phyloP scores from a whole-genome alignment of 2,329 filamentous ascomycete species.

The Diaporthe caulivora region DNA sequence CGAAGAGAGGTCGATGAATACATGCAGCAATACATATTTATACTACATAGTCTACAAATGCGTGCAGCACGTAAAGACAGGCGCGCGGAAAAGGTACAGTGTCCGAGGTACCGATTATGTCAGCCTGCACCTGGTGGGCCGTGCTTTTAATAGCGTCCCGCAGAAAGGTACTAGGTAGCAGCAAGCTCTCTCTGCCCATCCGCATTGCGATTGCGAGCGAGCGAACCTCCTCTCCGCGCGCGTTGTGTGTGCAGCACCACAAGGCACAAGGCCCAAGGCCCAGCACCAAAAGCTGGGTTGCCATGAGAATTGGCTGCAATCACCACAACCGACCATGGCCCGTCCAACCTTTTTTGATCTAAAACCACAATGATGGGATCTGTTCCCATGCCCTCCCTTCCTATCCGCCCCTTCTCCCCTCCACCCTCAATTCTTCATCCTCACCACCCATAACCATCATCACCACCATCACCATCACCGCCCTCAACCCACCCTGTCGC shows the following conservation, averaged over 20 bases:
- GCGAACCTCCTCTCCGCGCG: constrained; percentile 29
- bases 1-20: neutral
- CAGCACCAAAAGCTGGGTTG: constrained; percentile 36
- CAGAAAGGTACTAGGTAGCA: constrained; percentile 13
- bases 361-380: constrained; percentile 36
- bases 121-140: constrained; percentile 5
- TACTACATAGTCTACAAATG: too few relatives aligned
- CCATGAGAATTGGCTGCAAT: constrained; percentile 37
- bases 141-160: constrained; percentile 32
- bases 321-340: constrained; percentile 33
- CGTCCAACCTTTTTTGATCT: constrained; percentile 37
- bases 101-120: constrained; percentile 32
- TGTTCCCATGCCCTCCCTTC: constrained; percentile 36
- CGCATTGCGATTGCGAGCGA: constrained; percentile 16
- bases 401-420: constrained; percentile 35
- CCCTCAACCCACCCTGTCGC: constrained; percentile 41
- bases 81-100: neutral
- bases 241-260: constrained; percentile 25
- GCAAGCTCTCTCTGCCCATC: constrained; percentile 26
- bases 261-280: constrained; percentile 33
- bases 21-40: neutral
- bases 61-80: neutral
- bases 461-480: constrained; percentile 41
- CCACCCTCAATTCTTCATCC: constrained; percentile 35
- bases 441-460: constrained; percentile 42